Conservation (phyloP, 2,329 filamentous ascomycete genomes). For the Colletotrichum tabaci region DNA sequence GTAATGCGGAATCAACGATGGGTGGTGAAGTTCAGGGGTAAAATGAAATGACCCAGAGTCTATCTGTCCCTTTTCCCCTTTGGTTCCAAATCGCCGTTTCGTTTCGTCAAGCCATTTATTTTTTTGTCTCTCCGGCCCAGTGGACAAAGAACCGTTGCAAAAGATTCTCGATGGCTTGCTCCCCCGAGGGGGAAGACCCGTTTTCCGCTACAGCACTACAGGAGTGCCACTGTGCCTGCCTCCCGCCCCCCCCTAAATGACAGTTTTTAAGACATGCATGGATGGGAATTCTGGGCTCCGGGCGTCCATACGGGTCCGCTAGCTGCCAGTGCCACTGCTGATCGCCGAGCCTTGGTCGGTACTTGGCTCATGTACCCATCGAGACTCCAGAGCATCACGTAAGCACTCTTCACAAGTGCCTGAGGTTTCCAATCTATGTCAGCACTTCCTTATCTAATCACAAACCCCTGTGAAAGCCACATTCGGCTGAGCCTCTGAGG, state of each 20-base stretch:
- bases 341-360: no score
- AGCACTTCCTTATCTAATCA: conserved; percentile 36
- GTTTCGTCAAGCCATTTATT: conserved; percentile 17
- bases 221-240: no score
- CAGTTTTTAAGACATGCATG: conserved; percentile 41
- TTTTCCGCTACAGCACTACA: no score
- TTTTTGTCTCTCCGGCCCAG: conserved; percentile 25
- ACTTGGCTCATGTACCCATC: conserved; percentile 12
- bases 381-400: background rate
- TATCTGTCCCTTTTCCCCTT: background rate
- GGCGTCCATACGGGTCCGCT: conserved; percentile 34
- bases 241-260: conserved; percentile 35
- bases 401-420: background rate
- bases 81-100: conserved; percentile 18
- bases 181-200: conserved; percentile 12
- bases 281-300: conserved; percentile 28
- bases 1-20: conserved; percentile 5
- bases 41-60: background rate
- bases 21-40: conserved; percentile 13
- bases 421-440: background rate
- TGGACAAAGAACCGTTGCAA: conserved; percentile 37
- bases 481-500: conserved; percentile 16
- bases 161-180: conserved; percentile 32
- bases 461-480: background rate
- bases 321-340: conserved; percentile 31